Evolutionary conservation across 192 early-diverging fungal species (phyloP).

Genomic region (Dissophora ornata): DNA sequence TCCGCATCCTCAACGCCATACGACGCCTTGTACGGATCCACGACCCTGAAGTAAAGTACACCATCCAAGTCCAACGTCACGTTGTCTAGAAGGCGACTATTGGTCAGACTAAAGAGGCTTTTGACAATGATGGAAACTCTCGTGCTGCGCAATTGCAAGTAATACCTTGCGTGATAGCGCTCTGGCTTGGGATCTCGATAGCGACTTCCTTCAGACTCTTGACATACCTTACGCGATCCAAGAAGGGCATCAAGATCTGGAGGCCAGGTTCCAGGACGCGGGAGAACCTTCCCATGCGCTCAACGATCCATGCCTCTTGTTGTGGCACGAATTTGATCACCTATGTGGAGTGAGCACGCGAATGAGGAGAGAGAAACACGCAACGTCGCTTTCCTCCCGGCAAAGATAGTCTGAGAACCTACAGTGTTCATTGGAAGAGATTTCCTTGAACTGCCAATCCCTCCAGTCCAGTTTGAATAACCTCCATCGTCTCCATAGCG

Average conservation of each 20-base stretch:
- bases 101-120: too few relatives aligned
- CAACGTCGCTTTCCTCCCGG: too few relatives aligned
- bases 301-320: conserved; percentile 97
- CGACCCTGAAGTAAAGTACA: conserved; percentile 93
- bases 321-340: conserved; percentile 97
- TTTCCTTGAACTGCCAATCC: conserved; percentile 37
- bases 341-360: conserved; percentile 65
- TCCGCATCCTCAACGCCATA: conserved; percentile 96
- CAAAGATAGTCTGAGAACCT: background rate
- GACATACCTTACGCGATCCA: conserved; percentile 93
- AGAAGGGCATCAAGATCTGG: conserved; percentile 86
- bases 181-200: conserved; percentile 89
- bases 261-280: conserved; percentile 92
- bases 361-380: background rate
- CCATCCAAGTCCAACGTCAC: conserved; percentile 97
- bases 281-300: conserved; percentile 92
- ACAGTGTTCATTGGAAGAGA: conserved; percentile 65
- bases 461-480: conserved; percentile 41
- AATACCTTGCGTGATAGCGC: conserved; percentile 88
- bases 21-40: conserved; percentile 93
- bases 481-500: conserved; percentile 50
- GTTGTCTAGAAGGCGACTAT: conserved; percentile 85
- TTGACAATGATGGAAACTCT: too few relatives aligned
- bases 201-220: conserved; percentile 96
- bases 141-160: too few relatives aligned